Percentiles rank a stretch among this genome's conserved stretches.
Conservation (phyloP, 2,329 filamentous ascomycete genomes). For the Dothideomycetes sp. region DNA sequence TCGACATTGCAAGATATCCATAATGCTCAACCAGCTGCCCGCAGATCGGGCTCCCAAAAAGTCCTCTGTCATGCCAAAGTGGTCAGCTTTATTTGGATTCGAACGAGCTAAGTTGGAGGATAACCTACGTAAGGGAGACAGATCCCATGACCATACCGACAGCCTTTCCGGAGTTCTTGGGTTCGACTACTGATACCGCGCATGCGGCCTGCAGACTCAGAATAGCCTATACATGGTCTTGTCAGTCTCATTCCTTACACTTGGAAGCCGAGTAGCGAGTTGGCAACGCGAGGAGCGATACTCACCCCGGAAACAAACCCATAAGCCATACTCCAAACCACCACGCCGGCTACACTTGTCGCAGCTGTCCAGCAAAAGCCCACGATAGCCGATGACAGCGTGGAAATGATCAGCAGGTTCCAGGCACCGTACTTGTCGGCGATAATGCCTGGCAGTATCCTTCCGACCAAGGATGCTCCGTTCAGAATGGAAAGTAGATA, state of each 20-base stretch:
- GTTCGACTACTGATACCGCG: conserved; percentile 30
- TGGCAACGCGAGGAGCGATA: not conserved
- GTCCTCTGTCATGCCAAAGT: too few relatives aligned
- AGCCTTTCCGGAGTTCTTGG: conserved; percentile 28
- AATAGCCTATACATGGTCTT: conserved; percentile 28
- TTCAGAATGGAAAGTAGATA: conserved; percentile 57
- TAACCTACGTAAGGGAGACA: conserved; percentile 31
- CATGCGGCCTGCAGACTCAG: conserved; percentile 37
- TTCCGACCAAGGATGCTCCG: conserved; percentile 44
- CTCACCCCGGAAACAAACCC: conserved; percentile 36
- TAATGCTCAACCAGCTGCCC: conserved; percentile 4
- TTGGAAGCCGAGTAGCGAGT: too few relatives aligned
- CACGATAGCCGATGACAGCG: conserved; percentile 23
- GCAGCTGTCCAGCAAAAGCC: conserved; percentile 23
- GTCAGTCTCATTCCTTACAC: conserved; percentile 9
- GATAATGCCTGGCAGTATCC: conserved; percentile 38
- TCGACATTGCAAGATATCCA: conserved; percentile 2
- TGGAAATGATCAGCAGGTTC: conserved; percentile 28
- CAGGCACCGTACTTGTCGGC: conserved; percentile 30
- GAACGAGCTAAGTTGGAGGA: too few relatives aligned
- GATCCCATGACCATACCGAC: conserved; percentile 32
- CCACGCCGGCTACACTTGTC: conserved; percentile 13
- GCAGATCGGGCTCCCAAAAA: conserved; percentile 2
- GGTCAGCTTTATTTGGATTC: too few relatives aligned
- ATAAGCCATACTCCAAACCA: conserved; percentile 25